A percentile compares a stretch with the other conserved stretches of the same genome.
phyloP scores from a whole-genome alignment of 2,329 filamentous ascomycete species.

The Westerdykella ornata region DNA sequence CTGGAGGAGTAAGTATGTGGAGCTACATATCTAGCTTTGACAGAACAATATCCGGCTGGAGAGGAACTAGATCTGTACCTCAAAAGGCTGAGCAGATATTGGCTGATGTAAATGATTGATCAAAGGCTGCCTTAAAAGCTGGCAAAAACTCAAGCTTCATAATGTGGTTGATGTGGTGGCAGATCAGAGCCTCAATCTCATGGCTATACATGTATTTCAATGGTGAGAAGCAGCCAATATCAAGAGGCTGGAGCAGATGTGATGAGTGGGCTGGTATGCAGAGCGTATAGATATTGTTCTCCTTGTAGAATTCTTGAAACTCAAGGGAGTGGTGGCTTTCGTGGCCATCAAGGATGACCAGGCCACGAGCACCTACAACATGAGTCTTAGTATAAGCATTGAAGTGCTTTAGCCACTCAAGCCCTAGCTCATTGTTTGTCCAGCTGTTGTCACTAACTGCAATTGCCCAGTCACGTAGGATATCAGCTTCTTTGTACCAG shows the following conservation, averaged over 20 bases:
- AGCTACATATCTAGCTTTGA: constrained; percentile 19
- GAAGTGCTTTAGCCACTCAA: constrained; percentile 36
- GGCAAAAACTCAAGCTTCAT: constrained; percentile 8
- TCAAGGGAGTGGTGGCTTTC: constrained; percentile 27
- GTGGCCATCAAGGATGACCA: constrained; percentile 37
- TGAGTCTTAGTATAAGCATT: constrained; percentile 21
- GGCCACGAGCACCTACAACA: constrained; percentile 22
- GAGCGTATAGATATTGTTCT: constrained; percentile 36
- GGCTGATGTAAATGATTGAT: constrained; percentile 14
- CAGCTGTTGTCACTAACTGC: constrained; percentile 27
- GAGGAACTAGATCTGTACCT: constrained; percentile 25
- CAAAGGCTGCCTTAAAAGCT: constrained; percentile 18
- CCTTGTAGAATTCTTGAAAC: too few species aligned
- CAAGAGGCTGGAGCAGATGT: constrained; percentile 37
- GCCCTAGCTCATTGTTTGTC: constrained; percentile 29
- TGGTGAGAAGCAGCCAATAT: constrained; percentile 35
- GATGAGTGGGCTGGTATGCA: constrained; percentile 32
- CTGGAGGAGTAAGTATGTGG: constrained; percentile 5
- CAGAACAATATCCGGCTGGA: constrained; percentile 9
- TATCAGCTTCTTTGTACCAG: constrained; percentile 6
- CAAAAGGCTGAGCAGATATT: constrained; percentile 23
- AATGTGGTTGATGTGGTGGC: constrained; percentile 24
- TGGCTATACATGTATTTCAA: constrained; percentile 29
- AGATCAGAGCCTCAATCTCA: constrained; percentile 23
- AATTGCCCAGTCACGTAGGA: constrained; percentile 24